phyloP scores from a whole-genome alignment of 176 grass and related monocot species.

The Pontederia crassipes region DNA sequence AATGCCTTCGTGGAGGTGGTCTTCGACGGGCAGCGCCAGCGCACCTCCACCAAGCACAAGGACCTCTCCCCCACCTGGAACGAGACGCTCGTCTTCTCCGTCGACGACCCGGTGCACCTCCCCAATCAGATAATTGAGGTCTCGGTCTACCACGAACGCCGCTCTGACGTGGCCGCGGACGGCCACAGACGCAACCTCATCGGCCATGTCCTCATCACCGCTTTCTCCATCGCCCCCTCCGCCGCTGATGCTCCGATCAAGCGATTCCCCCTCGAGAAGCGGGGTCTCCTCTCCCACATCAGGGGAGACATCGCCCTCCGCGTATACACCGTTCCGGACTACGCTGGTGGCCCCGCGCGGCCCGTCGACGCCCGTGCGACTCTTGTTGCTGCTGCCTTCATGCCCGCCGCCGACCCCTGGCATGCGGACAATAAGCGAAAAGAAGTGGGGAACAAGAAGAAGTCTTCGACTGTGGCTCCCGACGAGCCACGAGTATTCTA shows the following conservation, averaged over 20 bases:
- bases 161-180: neutral
- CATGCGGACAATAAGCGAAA: neutral
- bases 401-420: neutral
- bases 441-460: neutral
- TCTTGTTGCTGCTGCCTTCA: neutral
- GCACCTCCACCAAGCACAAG: conserved; percentile 21
- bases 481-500: conserved; percentile 1
- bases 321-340: conserved; percentile 1
- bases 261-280: conserved; percentile 10
- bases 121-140: conserved; percentile 10
- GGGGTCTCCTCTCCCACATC: conserved; percentile 14
- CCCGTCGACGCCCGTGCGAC: neutral
- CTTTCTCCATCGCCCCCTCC: neutral
- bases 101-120: conserved; percentile 2
- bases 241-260: neutral
- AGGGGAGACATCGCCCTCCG: conserved; percentile 10
- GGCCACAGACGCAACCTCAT: neutral
- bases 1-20: conserved; percentile 59
- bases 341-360: conserved; percentile 1
- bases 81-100: conserved; percentile 16
- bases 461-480: neutral
- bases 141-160: conserved; percentile 10
- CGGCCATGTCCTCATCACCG: conserved; percentile 13
- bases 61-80: conserved; percentile 24
- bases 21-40: conserved; percentile 36